phyloP scores from a whole-genome alignment of 1,284 basidiomycete species.

The Ceratobasidium sp. region DNA sequence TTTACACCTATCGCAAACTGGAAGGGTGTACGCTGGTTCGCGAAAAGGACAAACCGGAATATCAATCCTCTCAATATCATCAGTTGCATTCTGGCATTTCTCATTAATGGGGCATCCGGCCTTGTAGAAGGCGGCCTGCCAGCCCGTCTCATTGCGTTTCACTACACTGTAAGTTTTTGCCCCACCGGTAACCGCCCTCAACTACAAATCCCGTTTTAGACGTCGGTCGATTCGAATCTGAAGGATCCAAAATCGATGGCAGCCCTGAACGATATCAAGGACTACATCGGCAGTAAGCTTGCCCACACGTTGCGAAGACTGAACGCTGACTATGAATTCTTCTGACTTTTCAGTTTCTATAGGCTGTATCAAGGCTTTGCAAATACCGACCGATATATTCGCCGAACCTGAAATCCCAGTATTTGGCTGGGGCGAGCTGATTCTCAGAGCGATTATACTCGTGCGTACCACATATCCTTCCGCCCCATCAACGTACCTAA shows the following conservation, averaged over 20 bases:
- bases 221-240: background rate
- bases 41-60: background rate
- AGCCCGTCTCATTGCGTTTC: background rate
- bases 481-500: background rate
- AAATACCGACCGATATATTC: constrained; percentile 20
- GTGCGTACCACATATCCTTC: background rate
- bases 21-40: constrained; percentile 4
- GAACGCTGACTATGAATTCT: no score
- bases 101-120: background rate
- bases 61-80: background rate
- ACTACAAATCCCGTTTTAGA: background rate
- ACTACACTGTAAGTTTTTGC: background rate
- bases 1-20: constrained; percentile 9
- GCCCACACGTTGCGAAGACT: background rate
- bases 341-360: background rate
- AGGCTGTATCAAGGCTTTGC: background rate
- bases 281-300: constrained; percentile 10
- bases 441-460: background rate
- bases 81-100: constrained; percentile 2
- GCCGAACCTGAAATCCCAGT: constrained; percentile 10
- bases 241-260: constrained; percentile 5
- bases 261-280: background rate
- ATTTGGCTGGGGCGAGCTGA: constrained; percentile 19
- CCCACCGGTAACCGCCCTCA: background rate
- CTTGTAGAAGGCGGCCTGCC: background rate